Conservation (phyloP, 305 asterid genomes). For the Fraxinus latifolia region DNA sequence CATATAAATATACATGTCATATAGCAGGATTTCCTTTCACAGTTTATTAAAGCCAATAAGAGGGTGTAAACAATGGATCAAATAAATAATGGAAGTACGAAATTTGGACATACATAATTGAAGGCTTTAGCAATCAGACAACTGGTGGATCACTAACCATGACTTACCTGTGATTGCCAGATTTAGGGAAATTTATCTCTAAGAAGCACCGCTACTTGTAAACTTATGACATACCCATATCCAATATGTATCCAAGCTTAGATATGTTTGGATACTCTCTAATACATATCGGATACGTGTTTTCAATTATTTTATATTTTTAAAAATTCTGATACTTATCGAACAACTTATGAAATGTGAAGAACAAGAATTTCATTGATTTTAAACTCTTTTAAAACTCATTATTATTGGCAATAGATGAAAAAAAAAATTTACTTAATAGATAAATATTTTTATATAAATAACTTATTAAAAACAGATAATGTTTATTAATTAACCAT, state of each 20-base stretch:
- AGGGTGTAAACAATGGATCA: slow-evolving; percentile 11
- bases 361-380: not conserved
- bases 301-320: not conserved
- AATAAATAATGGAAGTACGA: slow-evolving; percentile 9
- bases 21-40: not conserved
- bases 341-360: not conserved
- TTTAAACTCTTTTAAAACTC: not conserved
- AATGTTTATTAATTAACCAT: not conserved
- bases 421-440: not conserved
- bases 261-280: not conserved
- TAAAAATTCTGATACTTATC: not conserved
- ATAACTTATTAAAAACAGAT: not conserved
- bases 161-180: not conserved
- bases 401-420: not conserved
- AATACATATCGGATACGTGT: not conserved
- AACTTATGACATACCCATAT: not conserved
- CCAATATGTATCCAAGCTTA: not conserved
- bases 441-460: not conserved
- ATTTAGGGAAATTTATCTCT: not conserved
- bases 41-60: not conserved
- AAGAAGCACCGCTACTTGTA: not conserved
- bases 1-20: not conserved
- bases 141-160: slow-evolving; percentile 1
- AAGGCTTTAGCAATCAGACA: slow-evolving; percentile 12
- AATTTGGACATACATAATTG: slow-evolving; percentile 5